Evolutionary conservation across 2,329 filamentous ascomycete species (phyloP).

Genomic region (Exserohilum turcica): DNA sequence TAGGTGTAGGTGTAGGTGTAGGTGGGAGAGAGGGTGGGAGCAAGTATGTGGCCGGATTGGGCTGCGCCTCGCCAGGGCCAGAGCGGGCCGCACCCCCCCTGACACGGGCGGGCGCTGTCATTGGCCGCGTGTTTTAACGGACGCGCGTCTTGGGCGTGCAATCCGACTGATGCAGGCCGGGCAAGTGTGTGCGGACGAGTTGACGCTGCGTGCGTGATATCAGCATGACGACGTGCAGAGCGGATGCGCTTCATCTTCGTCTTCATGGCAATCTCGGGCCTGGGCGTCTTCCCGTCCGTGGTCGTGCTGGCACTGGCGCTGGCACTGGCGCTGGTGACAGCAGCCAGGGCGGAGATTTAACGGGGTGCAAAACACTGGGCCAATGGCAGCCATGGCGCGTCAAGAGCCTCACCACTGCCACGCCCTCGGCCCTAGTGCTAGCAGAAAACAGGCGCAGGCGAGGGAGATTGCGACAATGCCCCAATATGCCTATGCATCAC

Average conservation of each 20-base stretch:
- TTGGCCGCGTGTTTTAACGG: slow-evolving; percentile 13
- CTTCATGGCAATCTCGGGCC: too few relatives aligned
- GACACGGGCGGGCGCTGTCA: neutral
- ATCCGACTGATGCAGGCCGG: neutral
- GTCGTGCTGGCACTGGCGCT: too few relatives aligned
- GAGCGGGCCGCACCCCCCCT: slow-evolving; percentile 18
- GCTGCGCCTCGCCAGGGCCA: slow-evolving; percentile 3
- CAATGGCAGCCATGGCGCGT: slow-evolving; percentile 6
- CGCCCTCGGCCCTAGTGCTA: too few relatives aligned
- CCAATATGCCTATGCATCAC: too few relatives aligned
- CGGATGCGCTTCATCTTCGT: too few relatives aligned
- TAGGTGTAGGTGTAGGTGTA: too few relatives aligned
- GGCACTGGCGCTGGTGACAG: too few relatives aligned
- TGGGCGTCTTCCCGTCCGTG: too few relatives aligned
- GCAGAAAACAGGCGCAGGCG: neutral
- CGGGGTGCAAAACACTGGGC: slow-evolving; percentile 20
- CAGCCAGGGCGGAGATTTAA: neutral
- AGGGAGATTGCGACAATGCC: too few relatives aligned
- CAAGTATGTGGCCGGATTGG: slow-evolving; percentile 5
- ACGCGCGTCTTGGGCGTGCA: slow-evolving; percentile 21
- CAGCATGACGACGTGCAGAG: slow-evolving; percentile 2
- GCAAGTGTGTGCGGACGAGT: neutral
- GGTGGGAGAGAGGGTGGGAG: neutral
- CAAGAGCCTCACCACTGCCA: neutral
- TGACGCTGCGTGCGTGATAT: neutral